Evolutionary conservation across 371 early-diverging fungal genomes (phyloP), one percentile per base, ranked within the genome.

Genomic region (Mucor indicus): DNA sequence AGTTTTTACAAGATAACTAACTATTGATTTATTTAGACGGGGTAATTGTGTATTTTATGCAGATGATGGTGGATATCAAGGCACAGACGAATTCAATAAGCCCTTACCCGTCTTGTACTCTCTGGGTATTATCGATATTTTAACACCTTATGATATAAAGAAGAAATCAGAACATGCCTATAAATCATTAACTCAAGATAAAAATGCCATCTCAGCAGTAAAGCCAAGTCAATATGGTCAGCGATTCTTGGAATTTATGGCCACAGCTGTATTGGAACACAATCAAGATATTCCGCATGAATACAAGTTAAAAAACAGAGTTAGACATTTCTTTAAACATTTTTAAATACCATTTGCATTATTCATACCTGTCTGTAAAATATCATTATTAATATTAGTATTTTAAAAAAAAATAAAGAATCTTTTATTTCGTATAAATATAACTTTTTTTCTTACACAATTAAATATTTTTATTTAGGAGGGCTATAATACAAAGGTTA

Each of bases 71-170:
- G 98, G 98, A 4, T 86, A 92, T 53, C 76, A 77, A 31, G 83
- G 92, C 13, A 90, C 96, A 2, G 90, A 91, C 59, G 84, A 82
- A 38, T 19, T 62, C 23, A 82, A 93, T 59, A 67, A 74, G 20
- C 82, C 85, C 6, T 67, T 82, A 6, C 67, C 82, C 29, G 80
- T 86, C 29, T 72, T 97, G 7, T 97, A 97, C 72, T 96, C 91
- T 48, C 67, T 97, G 56, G 98, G 98, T 20, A 89, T 98, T 57
- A 98, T 98, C 50, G 98, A 98, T 64, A 97, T 97, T 46, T 79
- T 98, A 44, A 98, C 98, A n/a, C 90, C 92, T 1, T 98, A 96
- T 72, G 90, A 91, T 59, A 67, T 83, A 30, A 76, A 80, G 54
- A 98, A 98, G 78, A 86, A 87, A 60, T 57, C 89, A 15, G 98